A percentile compares a stretch with the other conserved stretches of the same genome.
These are phyloP conservation scores for Pichia cephalocereana DNA, from an alignment of 805 yeast genomes.

Conservation along the genomic window DNA sequence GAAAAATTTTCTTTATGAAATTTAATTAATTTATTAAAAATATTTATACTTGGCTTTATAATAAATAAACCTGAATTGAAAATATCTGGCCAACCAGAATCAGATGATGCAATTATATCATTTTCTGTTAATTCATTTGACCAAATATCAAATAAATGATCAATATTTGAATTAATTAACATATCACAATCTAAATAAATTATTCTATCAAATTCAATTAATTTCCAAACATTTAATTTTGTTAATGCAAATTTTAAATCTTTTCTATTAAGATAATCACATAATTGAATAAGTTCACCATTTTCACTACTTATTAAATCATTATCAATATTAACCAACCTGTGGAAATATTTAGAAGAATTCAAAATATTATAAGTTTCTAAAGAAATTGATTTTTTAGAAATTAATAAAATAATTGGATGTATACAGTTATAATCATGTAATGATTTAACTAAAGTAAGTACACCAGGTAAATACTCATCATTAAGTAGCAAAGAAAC, in stretches of 20 bases:
- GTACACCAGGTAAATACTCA: slow-evolving; percentile 30
- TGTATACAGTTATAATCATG: slow-evolving; percentile 9
- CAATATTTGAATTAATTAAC: slow-evolving; percentile 31
- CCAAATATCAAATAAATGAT: slow-evolving; percentile 20
- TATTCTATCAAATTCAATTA: slow-evolving; percentile 32
- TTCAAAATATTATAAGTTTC: slow-evolving; percentile 10
- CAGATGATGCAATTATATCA: slow-evolving; percentile 54
- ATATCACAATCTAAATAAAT: slow-evolving; percentile 57
- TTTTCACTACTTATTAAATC: slow-evolving; percentile 16
- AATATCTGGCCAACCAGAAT: slow-evolving; percentile 87
- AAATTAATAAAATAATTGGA: slow-evolving; percentile 20
- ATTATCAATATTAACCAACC: slow-evolving; percentile 17
- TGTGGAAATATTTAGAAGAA: slow-evolving; percentile 11
- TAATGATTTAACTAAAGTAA: slow-evolving; percentile 24
- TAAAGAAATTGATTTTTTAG: slow-evolving; percentile 6
- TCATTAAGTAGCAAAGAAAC: slow-evolving; percentile 28
- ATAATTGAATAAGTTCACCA: slow-evolving; percentile 9
- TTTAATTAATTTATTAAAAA: slow-evolving; percentile 32
- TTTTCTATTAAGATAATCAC: slow-evolving; percentile 19
- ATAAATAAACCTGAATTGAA: slow-evolving; percentile 76
- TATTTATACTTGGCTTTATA: slow-evolving; percentile 39
- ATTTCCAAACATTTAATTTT: slow-evolving; percentile 48
- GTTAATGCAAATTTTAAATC: slow-evolving; percentile 34
- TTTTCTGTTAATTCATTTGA: slow-evolving; percentile 6
- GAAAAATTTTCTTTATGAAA: slow-evolving; percentile 22